phyloP scores from a whole-genome alignment of 2,329 filamentous ascomycete genomes.

The Ophiostoma piceae region DNA sequence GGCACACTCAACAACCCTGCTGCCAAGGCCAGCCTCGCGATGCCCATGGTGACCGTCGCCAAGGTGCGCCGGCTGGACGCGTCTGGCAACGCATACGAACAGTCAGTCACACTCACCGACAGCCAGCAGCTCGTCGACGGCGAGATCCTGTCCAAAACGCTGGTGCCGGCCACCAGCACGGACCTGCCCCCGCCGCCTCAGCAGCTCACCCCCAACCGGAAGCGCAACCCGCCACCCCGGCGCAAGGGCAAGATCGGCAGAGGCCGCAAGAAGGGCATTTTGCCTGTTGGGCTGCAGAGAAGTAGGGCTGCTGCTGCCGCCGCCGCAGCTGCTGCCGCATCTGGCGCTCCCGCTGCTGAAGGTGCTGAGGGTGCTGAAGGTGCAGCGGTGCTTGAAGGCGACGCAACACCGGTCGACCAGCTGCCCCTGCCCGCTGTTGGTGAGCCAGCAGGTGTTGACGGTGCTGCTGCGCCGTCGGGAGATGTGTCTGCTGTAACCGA shows the following conservation, averaged over 20 bases:
- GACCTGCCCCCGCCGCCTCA: constrained; percentile 44
- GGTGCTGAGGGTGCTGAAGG: not conserved
- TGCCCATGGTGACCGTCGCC: constrained; percentile 64
- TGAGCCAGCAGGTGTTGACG: not conserved
- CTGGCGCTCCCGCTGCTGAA: constrained; percentile 32
- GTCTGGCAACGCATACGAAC: constrained; percentile 74
- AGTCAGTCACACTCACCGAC: constrained; percentile 75
- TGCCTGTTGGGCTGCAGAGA: constrained; percentile 32
- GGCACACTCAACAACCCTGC: constrained; percentile 23
- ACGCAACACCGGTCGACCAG: not conserved
- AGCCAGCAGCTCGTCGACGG: constrained; percentile 75
- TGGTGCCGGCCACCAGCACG: constrained; percentile 46
- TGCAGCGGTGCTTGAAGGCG: not conserved
- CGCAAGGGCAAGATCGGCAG: constrained; percentile 71
- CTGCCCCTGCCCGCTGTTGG: constrained; percentile 13
- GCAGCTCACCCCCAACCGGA: constrained; percentile 42
- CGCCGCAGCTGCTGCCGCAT: constrained; percentile 20
- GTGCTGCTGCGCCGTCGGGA: not conserved
- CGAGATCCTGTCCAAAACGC: constrained; percentile 64
- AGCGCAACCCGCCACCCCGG: constrained; percentile 69
- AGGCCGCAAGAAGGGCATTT: constrained; percentile 74
- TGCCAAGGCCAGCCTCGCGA: constrained; percentile 30
- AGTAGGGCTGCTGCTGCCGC: constrained; percentile 23
- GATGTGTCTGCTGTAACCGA: not conserved
- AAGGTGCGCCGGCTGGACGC: constrained; percentile 75